phyloP scores from a whole-genome alignment of 2,329 filamentous ascomycete species.

The Microcyclospora tardicrescens region DNA sequence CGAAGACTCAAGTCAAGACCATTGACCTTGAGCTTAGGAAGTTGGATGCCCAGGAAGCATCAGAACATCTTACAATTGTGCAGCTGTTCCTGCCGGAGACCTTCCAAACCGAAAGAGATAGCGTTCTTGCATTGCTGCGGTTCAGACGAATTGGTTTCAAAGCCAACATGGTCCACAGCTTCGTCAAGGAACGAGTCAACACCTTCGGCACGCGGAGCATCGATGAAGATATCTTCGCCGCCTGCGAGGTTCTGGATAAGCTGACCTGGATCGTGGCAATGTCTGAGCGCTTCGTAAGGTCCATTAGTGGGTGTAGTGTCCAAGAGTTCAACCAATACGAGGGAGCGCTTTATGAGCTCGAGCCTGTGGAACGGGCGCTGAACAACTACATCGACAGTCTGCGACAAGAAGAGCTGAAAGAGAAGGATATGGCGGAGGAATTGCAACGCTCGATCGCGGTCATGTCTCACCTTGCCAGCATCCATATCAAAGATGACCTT shows the following conservation, averaged over 20 bases:
- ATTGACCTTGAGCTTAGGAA: conserved; percentile 82
- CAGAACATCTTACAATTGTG: conserved; percentile 77
- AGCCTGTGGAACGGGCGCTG: conserved; percentile 78
- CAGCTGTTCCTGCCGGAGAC: conserved; percentile 79
- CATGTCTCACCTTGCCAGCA: conserved; percentile 72
- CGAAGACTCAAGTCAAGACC: conserved; percentile 85
- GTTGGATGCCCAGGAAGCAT: conserved; percentile 77
- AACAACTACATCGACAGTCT: conserved; percentile 80
- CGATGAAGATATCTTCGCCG: conserved; percentile 66
- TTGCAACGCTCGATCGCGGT: conserved; percentile 71
- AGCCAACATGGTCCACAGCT: conserved; percentile 61
- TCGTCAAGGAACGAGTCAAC: conserved; percentile 65
- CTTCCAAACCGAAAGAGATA: conserved; percentile 68
- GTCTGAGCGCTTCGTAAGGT: conserved; percentile 71
- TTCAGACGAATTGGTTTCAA: conserved; percentile 87
- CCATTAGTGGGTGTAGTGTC: conserved; percentile 64
- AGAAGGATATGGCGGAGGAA: conserved; percentile 68
- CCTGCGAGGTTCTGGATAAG: conserved; percentile 72
- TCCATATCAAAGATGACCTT: conserved; percentile 58
- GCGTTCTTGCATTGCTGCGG: conserved; percentile 73
- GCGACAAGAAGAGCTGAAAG: conserved; percentile 72
- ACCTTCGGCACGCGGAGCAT: conserved; percentile 53
- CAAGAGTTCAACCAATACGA: conserved; percentile 69
- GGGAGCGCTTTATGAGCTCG: conserved; percentile 71
- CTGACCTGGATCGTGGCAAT: conserved; percentile 71